Conservation (phyloP, 208 protist species). For the Leishmania arabica region DNA sequence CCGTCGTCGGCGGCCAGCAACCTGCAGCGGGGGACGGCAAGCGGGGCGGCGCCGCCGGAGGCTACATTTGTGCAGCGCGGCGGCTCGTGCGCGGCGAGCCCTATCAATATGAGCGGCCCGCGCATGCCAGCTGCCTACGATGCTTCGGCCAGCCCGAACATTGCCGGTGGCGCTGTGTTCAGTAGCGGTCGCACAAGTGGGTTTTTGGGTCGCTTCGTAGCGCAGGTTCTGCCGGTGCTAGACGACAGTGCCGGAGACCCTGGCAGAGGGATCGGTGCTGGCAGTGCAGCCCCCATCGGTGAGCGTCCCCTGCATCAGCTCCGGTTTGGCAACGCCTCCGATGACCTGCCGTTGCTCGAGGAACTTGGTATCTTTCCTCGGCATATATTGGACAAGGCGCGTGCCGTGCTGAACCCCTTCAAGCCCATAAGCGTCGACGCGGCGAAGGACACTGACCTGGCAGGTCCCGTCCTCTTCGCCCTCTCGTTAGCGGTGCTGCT, state of each 20-base stretch:
- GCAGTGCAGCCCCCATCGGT: neutral
- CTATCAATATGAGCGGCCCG: constrained; percentile 9
- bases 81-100: neutral
- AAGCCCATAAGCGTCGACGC: constrained; percentile 27
- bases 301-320: constrained; percentile 54
- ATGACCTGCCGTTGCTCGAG: constrained; percentile 83
- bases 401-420: constrained; percentile 78
- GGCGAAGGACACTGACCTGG: constrained; percentile 69
- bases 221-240: constrained; percentile 17
- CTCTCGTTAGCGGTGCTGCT: constrained; percentile 69
- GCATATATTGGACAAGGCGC: constrained; percentile 59
- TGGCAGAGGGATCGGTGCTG: neutral
- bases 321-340: constrained; percentile 80
- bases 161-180: neutral
- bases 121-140: constrained; percentile 21
- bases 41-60: constrained; percentile 7
- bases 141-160: neutral
- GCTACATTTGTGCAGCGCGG: neutral
- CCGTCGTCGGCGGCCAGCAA: constrained; percentile 7
- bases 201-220: constrained; percentile 26
- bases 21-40: neutral
- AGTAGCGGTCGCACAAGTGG: neutral
- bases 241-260: constrained; percentile 14
- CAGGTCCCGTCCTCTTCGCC: constrained; percentile 76
- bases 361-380: constrained; percentile 76